These are phyloP conservation scores for Lachnellula cervina DNA, from an alignment of 2,329 filamentous ascomycete genomes.

Conservation along the genomic window DNA sequence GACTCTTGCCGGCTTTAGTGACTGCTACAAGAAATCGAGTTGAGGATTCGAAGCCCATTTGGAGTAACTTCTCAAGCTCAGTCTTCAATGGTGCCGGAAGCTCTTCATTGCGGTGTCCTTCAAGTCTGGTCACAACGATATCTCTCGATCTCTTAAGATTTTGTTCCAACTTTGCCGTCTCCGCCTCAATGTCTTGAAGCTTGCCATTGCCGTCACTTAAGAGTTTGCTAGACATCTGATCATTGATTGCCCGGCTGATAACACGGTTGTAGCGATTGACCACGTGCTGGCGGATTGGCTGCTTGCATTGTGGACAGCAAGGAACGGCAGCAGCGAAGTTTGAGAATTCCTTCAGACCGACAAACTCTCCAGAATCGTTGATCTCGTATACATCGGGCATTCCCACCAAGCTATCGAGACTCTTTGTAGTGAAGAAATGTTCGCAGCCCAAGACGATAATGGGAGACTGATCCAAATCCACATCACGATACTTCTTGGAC, in stretches of 20 bases:
- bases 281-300: background rate
- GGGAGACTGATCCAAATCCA: conserved; percentile 54
- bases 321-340: background rate
- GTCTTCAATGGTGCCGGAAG: background rate
- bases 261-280: background rate
- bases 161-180: background rate
- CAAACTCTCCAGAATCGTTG: background rate
- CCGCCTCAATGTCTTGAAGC: background rate
- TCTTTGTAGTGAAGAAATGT: conserved; percentile 54
- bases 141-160: background rate
- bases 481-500: conserved; percentile 47
- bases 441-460: conserved; percentile 59
- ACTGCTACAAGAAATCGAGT: background rate
- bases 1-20: background rate
- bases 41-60: background rate
- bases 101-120: background rate
- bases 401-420: conserved; percentile 54
- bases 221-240: background rate
- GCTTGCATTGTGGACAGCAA: background rate
- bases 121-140: background rate
- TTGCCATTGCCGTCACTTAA: background rate
- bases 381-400: conserved; percentile 36
- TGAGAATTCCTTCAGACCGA: background rate
- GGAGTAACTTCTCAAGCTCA: background rate
- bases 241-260: background rate